Percentiles rank a stretch among this genome's conserved stretches.
Evolutionary conservation across 2,329 filamentous ascomycete species (phyloP).

Genomic region (Zarea fungicola): DNA sequence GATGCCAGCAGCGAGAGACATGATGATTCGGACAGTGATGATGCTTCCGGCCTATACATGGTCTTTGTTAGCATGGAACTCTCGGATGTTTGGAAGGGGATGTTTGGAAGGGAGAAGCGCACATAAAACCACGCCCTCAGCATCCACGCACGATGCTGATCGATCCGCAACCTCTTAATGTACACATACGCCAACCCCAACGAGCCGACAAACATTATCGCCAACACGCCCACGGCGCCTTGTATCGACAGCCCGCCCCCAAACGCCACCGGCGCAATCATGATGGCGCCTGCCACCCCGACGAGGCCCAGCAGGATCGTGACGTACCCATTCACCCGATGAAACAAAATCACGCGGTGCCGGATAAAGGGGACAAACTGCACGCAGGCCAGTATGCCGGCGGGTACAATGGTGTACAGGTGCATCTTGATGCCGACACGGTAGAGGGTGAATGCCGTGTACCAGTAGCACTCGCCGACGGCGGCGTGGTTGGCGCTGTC

Average conservation of each 20-base stretch:
- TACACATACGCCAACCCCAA: slow-evolving; percentile 46
- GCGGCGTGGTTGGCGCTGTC: slow-evolving; percentile 12
- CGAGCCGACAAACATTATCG: slow-evolving; percentile 36
- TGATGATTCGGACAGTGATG: slow-evolving; percentile 44
- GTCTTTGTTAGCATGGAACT: too few relatives aligned
- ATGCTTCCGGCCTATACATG: slow-evolving; percentile 37
- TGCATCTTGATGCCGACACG: slow-evolving; percentile 39
- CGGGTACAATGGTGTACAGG: slow-evolving; percentile 37
- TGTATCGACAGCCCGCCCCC: slow-evolving; percentile 48
- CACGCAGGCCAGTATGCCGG: slow-evolving; percentile 34
- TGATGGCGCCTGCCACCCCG: slow-evolving; percentile 42
- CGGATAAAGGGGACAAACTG: slow-evolving; percentile 44
- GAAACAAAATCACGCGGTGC: slow-evolving; percentile 43
- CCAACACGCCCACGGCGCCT: slow-evolving; percentile 34
- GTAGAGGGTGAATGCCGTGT: slow-evolving; percentile 20
- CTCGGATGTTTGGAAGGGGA: too few relatives aligned
- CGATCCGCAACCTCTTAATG: slow-evolving; percentile 54
- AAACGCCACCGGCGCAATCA: slow-evolving; percentile 45
- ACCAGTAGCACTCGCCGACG: slow-evolving; percentile 37
- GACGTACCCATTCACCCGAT: slow-evolving; percentile 56
- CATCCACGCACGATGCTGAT: slow-evolving; percentile 60
- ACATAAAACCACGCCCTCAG: slow-evolving; percentile 46
- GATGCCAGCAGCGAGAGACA: slow-evolving; percentile 34
- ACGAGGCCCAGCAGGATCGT: slow-evolving; percentile 41
- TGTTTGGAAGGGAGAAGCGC: too few relatives aligned